phyloP scores from a whole-genome alignment of 2,329 filamentous ascomycete species.

The Penicillium sp. region DNA sequence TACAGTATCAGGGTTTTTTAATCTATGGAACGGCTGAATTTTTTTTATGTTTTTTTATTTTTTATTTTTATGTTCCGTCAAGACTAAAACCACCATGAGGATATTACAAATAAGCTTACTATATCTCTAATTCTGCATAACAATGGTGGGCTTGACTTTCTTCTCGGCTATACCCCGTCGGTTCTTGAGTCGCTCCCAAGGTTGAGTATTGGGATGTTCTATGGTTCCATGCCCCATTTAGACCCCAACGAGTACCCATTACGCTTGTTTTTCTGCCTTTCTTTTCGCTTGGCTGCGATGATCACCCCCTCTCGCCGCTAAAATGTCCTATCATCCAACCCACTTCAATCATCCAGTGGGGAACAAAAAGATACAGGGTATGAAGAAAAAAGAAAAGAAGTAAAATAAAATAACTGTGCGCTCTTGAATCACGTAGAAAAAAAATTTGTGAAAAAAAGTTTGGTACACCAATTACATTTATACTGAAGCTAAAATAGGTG shows the following conservation, averaged over 20 bases:
- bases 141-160: background rate
- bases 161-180: slow-evolving; percentile 18
- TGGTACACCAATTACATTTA: background rate
- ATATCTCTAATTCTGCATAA: background rate
- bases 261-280: background rate
- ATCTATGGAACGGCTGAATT: too few relatives aligned
- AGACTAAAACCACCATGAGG: background rate
- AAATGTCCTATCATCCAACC: slow-evolving; percentile 11
- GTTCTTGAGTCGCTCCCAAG: slow-evolving; percentile 13
- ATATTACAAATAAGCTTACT: background rate
- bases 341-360: slow-evolving; percentile 15
- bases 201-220: slow-evolving; percentile 7
- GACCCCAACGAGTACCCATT: background rate
- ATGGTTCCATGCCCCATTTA: slow-evolving; percentile 12
- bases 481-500: background rate
- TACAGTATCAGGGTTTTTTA: background rate
- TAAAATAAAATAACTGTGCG: slow-evolving; percentile 12
- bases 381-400: background rate
- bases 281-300: slow-evolving; percentile 20
- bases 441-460: background rate
- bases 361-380: slow-evolving; percentile 11
- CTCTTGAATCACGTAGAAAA: background rate
- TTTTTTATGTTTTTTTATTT: too few relatives aligned
- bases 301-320: slow-evolving; percentile 18
- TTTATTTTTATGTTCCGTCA: background rate